A percentile compares a stretch with the other conserved stretches of the same genome.
These are phyloP conservation scores for Dorcoceras hygrometricum DNA, from an alignment of 257 asterid species.

Conservation along the genomic window DNA sequence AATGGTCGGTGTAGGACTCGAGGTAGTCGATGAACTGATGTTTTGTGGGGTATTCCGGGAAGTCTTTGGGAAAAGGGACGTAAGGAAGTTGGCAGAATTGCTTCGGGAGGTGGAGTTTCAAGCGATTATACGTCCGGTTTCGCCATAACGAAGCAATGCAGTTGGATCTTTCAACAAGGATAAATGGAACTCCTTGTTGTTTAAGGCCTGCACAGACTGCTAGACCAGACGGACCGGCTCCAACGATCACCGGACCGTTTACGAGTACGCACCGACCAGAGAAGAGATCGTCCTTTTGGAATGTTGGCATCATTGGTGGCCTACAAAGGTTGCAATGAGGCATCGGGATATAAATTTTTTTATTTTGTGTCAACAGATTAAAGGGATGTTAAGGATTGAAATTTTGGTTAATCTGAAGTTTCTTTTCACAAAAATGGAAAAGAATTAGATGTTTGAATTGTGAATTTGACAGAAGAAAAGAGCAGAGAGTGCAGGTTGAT, in stretches of 20 bases:
- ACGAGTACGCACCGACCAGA: constrained; percentile 75
- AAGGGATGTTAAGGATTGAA: too few species aligned
- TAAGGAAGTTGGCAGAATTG: constrained; percentile 77
- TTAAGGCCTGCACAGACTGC: constrained; percentile 82
- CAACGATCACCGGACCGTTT: constrained; percentile 84
- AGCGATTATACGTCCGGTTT: constrained; percentile 73
- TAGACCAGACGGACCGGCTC: constrained; percentile 90
- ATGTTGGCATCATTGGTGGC: too few species aligned
- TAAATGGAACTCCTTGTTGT: constrained; percentile 74
- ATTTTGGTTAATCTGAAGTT: too few species aligned
- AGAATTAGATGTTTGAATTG: too few species aligned
- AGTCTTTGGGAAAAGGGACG: constrained; percentile 56
- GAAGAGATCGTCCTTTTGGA: constrained; percentile 38
- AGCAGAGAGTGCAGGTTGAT: too few species aligned
- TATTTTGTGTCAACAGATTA: too few species aligned
- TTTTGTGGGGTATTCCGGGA: constrained; percentile 72
- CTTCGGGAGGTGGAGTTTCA: constrained; percentile 82
- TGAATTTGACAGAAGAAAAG: too few species aligned
- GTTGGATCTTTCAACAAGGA: constrained; percentile 67
- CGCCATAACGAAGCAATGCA: constrained; percentile 97
- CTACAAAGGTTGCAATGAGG: too few species aligned
- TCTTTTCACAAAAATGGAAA: too few species aligned
- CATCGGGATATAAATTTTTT: too few species aligned
- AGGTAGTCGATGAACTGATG: constrained; percentile 74
- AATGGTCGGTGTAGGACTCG: constrained; percentile 49